Conservation (phyloP, 1,284 basidiomycete genomes). For the Clitocybe nebularis region DNA sequence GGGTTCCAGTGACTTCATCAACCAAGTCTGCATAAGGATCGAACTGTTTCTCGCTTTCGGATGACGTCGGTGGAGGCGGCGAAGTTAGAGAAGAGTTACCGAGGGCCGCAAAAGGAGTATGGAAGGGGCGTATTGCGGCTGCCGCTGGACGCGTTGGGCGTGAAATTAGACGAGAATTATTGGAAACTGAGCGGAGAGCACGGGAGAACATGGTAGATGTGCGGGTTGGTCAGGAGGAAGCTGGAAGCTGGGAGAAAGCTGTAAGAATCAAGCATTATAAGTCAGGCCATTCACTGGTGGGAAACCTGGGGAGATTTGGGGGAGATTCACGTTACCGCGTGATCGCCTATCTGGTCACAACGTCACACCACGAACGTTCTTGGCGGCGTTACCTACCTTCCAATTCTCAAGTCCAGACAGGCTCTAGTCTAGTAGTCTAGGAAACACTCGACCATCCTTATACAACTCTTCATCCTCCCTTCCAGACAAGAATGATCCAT, state of each 20-base stretch:
- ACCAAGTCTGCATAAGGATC: constrained; percentile 48
- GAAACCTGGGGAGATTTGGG: constrained; percentile 2
- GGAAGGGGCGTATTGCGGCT: constrained; percentile 41
- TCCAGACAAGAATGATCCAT: too few species aligned
- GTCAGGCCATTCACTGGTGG: constrained; percentile 2
- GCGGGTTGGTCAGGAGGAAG: constrained; percentile 6
- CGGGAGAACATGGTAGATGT: constrained; percentile 14
- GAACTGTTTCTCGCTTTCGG: constrained; percentile 52
- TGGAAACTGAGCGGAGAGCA: constrained; percentile 18
- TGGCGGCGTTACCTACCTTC: neutral
- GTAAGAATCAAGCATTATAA: neutral
- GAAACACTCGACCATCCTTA: neutral
- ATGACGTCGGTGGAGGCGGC: constrained; percentile 23
- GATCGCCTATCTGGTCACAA: neutral
- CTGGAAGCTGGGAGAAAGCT: constrained; percentile 1
- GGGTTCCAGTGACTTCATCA: constrained; percentile 38
- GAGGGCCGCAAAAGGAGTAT: constrained; percentile 56
- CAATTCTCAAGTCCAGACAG: neutral
- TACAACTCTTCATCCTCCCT: too few species aligned
- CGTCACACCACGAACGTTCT: constrained; percentile 1
- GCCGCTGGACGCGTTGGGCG: constrained; percentile 10
- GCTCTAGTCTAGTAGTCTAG: neutral
- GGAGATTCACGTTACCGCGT: constrained; percentile 1
- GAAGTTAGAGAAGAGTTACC: constrained; percentile 31
- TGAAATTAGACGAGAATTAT: constrained; percentile 10